Evolutionary conservation across 1,284 basidiomycete genomes (phyloP).

Genomic region (Chalciporus sp.): DNA sequence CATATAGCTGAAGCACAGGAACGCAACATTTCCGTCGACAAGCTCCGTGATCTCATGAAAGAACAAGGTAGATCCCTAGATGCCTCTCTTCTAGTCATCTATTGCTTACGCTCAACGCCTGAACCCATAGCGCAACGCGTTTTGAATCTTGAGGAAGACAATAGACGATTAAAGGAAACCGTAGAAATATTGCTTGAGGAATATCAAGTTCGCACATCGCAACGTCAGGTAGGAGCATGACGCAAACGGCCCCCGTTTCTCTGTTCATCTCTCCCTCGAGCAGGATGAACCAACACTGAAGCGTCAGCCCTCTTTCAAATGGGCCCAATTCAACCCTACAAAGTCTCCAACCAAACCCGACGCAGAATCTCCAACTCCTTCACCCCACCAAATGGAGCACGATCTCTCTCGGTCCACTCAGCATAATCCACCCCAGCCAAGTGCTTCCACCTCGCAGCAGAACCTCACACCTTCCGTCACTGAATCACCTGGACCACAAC

Average conservation of each 20-base stretch:
- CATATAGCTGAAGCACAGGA: constrained; percentile 67
- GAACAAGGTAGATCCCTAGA: constrained; percentile 71
- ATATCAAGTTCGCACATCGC: constrained; percentile 32
- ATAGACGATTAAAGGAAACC: constrained; percentile 62
- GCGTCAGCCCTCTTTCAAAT: constrained; percentile 79
- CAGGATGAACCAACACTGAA: constrained; percentile 60
- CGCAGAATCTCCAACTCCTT: constrained; percentile 73
- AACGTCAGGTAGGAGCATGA: constrained; percentile 20
- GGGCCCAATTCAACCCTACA: constrained; percentile 73
- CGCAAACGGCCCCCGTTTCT: constrained; percentile 1
- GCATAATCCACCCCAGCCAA: constrained; percentile 28
- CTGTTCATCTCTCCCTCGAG: constrained; percentile 15
- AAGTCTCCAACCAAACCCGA: constrained; percentile 78
- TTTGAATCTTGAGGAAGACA: constrained; percentile 73
- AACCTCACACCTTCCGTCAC: constrained; percentile 29
- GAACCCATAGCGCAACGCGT: constrained; percentile 63
- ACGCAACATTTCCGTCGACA: constrained; percentile 62
- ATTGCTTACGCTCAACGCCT: constrained; percentile 5
- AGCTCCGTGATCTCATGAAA: constrained; percentile 67
- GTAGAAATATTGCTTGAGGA: constrained; percentile 69
- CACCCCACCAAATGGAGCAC: constrained; percentile 74
- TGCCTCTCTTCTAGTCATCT: constrained; percentile 9
- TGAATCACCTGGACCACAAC: constrained; percentile 39
- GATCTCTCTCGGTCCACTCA: constrained; percentile 47
- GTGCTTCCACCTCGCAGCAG: constrained; percentile 28